Evolutionary conservation across 2,329 filamentous ascomycete genomes (phyloP), one percentile per base, ranked within the genome.

Genomic region (Colletotrichum chlorophyti): DNA sequence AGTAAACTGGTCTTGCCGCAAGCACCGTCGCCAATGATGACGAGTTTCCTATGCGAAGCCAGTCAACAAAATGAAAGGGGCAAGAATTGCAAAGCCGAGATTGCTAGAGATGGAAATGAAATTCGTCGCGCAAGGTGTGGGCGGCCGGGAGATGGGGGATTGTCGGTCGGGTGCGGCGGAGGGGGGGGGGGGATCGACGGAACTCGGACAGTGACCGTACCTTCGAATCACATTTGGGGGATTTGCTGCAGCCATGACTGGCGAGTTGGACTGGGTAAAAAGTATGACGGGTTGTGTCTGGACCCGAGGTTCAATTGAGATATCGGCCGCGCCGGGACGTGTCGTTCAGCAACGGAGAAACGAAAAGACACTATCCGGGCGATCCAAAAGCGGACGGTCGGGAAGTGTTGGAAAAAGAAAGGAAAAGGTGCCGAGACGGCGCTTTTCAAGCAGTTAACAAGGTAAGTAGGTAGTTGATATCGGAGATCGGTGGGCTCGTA

Each of bases 1-100:
- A 99, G 81, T 69, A 99, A 80, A 86, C 92, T 96, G 49, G 95
- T 99, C 82, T 99, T 99, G 69, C 95, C 95, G 77, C 95, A 99
- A 66, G 95, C 95, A 80, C 95, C 95, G 71, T 97, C 93, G 62
- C 93, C 93, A 69, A 97, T 97, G 67, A 97, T 97, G 69, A 97
- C 93, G 71, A 97, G 83, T 80, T 97, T 97, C 82, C 93, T 97
- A 72, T 8, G 11, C 31, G 26, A 3, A 38, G 17, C 11, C 29
- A 14, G 27, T 41, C 15, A 53, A 27, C 17, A 42, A 24, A 3
- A 6, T 12, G 37, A 5, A 23, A 12, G 11, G 3, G 1, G 32
- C 15, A 2, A 9, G 14, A 17, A 26, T 6, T 14, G 14, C 19
- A 6, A 37, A 15, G 12, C 31, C 14, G 32, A n/a, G n/a, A n/a